These are phyloP conservation scores for Peronospora tabacina DNA, from an alignment of 352 stramenopile genomes.

Conservation along the genomic window DNA sequence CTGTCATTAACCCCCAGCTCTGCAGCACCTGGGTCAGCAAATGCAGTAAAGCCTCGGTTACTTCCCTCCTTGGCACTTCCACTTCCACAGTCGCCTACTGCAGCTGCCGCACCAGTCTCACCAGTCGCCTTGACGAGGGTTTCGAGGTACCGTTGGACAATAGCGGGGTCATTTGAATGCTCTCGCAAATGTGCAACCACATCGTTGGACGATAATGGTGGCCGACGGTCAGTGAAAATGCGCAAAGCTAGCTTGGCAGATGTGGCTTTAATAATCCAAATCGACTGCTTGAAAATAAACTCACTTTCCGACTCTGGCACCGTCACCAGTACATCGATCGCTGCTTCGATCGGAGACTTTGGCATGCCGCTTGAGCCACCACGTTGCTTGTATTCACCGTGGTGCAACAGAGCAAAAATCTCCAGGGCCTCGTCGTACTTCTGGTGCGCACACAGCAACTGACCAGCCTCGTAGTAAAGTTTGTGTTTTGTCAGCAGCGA, in stretches of 20 bases:
- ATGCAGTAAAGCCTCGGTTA: conserved; percentile 19
- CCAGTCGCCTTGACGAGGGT: conserved; percentile 58
- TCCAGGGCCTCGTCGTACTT: conserved; percentile 74
- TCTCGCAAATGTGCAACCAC: conserved; percentile 70
- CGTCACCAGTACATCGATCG: conserved; percentile 82
- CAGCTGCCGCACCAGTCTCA: conserved; percentile 15
- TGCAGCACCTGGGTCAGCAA: conserved; percentile 20
- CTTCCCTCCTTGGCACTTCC: conserved; percentile 17
- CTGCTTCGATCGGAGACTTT: conserved; percentile 82
- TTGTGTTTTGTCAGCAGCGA: conserved; percentile 60
- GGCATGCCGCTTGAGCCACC: conserved; percentile 54
- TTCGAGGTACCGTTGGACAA: conserved; percentile 79
- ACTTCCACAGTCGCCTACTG: conserved; percentile 9
- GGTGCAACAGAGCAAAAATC: conserved; percentile 69
- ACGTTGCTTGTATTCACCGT: conserved; percentile 76
- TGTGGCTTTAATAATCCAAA: conserved; percentile 79
- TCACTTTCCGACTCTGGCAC: conserved; percentile 68
- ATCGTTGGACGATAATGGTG: conserved; percentile 64
- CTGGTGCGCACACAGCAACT: conserved; percentile 58
- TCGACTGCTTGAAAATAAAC: conserved; percentile 84
- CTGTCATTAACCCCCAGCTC: conserved; percentile 62
- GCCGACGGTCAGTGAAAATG: conserved; percentile 74
- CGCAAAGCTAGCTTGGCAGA: conserved; percentile 67
- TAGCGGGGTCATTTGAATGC: conserved; percentile 59
- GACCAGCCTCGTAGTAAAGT: conserved; percentile 74